These are phyloP conservation scores for Macrocybe gigantea DNA, from an alignment of 768 basidiomycete genomes.

Conservation along the genomic window DNA sequence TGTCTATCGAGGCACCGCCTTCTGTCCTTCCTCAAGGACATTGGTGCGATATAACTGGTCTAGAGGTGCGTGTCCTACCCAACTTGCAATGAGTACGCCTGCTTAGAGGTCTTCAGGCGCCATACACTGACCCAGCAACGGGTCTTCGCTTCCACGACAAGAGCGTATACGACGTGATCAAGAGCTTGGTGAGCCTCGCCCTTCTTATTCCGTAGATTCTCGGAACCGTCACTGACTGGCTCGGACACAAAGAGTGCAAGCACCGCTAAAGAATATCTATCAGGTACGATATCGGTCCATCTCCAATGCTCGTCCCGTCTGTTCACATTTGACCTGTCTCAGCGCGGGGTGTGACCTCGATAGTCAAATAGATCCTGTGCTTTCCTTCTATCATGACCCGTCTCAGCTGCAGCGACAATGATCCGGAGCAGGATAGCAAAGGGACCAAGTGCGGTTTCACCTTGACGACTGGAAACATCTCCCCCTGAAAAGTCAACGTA, in stretches of 20 bases:
- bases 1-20: slow-evolving; percentile 80
- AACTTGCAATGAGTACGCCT: neutral
- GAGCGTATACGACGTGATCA: slow-evolving; percentile 80
- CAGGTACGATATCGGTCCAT: slow-evolving; percentile 32
- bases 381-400: no score
- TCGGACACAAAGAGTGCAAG: slow-evolving; percentile 47
- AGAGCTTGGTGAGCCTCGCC: slow-evolving; percentile 49
- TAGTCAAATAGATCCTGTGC: slow-evolving; percentile 28
- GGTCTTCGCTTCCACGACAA: slow-evolving; percentile 81
- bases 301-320: neutral
- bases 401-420: no score
- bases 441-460: no score
- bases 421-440: no score
- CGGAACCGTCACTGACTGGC: neutral
- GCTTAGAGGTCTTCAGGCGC: slow-evolving; percentile 41
- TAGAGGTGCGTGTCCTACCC: slow-evolving; percentile 44
- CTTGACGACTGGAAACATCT: no score
- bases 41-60: slow-evolving; percentile 83
- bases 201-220: neutral
- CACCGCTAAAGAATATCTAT: slow-evolving; percentile 71
- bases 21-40: slow-evolving; percentile 71
- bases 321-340: neutral
- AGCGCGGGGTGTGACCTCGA: slow-evolving; percentile 40
- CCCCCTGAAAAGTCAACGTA: no score
- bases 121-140: slow-evolving; percentile 79